Conservation (phyloP, 192 early-diverging fungal genomes). For the Podila horticola region DNA sequence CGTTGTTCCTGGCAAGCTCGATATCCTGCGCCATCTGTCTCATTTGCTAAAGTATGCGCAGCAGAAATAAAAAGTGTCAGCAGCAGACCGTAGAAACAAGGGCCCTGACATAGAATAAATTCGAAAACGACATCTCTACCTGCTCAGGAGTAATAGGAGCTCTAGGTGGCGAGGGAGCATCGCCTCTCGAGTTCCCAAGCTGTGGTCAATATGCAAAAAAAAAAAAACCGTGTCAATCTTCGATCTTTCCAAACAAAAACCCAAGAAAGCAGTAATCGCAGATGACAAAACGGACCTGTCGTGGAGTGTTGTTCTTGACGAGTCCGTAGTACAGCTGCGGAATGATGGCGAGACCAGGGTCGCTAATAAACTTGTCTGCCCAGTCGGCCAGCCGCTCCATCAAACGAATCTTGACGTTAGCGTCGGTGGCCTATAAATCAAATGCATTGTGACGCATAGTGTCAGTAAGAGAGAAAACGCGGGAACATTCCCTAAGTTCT, state of each 20-base stretch:
- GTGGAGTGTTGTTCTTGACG: conserved; percentile 35
- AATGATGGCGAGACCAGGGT: conserved; percentile 39
- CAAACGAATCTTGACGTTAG: conserved; percentile 47
- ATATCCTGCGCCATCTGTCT: conserved; percentile 57
- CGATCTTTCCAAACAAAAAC: neutral
- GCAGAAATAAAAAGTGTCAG: neutral
- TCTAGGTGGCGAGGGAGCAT: conserved; percentile 22
- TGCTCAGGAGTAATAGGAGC: conserved; percentile 42
- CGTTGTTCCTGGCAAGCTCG: conserved; percentile 61
- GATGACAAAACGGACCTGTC: conserved; percentile 15
- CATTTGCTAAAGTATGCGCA: conserved; percentile 25
- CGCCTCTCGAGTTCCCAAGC: neutral
- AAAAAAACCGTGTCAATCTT: neutral
- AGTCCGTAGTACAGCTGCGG: conserved; percentile 36
- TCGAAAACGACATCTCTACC: conserved; percentile 7
- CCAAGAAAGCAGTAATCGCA: neutral
- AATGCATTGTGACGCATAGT: neutral
- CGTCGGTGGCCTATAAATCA: conserved; percentile 30
- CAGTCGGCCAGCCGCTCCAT: conserved; percentile 47
- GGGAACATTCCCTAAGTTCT: neutral
- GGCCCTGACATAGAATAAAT: neutral
- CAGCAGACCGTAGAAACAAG: neutral
- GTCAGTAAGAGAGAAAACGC: neutral
- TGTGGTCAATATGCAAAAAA: neutral
- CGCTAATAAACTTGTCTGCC: conserved; percentile 26